phyloP scores from a whole-genome alignment of 2,329 filamentous ascomycete genomes.

The Ceratocystis lukuohia region DNA sequence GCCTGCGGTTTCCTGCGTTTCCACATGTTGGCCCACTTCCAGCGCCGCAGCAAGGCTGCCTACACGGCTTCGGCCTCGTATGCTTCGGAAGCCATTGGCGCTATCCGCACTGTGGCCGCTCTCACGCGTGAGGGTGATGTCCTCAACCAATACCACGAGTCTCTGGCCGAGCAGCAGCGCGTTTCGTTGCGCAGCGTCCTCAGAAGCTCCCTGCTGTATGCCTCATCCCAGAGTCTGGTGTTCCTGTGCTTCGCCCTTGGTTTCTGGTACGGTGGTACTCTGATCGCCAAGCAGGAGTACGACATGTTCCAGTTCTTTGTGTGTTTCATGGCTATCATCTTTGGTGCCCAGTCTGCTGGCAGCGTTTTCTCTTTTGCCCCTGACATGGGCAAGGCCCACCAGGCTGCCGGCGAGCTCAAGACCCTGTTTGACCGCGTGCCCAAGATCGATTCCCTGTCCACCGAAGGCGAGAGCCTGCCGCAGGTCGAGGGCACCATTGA shows the following conservation, averaged over 20 bases:
- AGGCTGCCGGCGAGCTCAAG: slow-evolving; percentile 69
- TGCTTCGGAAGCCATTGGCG: slow-evolving; percentile 85
- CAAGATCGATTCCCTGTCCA: slow-evolving; percentile 67
- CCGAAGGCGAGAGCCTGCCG: slow-evolving; percentile 49
- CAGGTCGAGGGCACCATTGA: slow-evolving; percentile 65
- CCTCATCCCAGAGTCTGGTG: slow-evolving; percentile 67
- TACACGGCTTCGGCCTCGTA: slow-evolving; percentile 73
- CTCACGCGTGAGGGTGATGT: slow-evolving; percentile 80
- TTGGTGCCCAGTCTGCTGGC: slow-evolving; percentile 82
- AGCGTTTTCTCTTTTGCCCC: slow-evolving; percentile 80
- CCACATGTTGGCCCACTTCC: slow-evolving; percentile 68
- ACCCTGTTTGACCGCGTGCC: slow-evolving; percentile 72
- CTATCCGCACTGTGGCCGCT: slow-evolving; percentile 85
- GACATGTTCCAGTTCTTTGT: slow-evolving; percentile 80
- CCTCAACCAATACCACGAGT: slow-evolving; percentile 52
- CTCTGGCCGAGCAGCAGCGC: slow-evolving; percentile 52
- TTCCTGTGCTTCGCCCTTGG: slow-evolving; percentile 76
- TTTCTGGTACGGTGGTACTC: slow-evolving; percentile 81
- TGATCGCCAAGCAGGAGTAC: slow-evolving; percentile 61
- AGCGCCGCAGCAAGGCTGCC: slow-evolving; percentile 61
- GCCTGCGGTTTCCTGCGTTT: slow-evolving; percentile 80
- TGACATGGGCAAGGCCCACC: slow-evolving; percentile 85
- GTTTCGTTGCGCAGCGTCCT: slow-evolving; percentile 59
- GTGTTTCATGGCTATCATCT: slow-evolving; percentile 77
- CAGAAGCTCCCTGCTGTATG: slow-evolving; percentile 67